Evolutionary conservation across 805 yeast genomes (phyloP).

Genomic region (Lachancea mirantina): DNA sequence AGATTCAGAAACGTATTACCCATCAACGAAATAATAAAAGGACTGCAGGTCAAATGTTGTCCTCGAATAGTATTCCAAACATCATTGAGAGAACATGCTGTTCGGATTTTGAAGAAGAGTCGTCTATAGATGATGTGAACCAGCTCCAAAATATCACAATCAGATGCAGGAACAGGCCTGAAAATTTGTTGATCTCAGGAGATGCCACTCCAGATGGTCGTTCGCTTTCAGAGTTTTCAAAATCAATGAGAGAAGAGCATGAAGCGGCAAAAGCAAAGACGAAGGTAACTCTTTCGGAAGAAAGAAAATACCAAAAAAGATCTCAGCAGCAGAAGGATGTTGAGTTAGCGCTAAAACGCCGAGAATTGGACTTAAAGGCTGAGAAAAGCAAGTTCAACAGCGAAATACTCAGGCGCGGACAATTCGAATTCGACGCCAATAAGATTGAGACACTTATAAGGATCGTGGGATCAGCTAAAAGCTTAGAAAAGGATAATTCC

Average conservation of each 20-base stretch:
- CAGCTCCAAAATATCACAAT: slow-evolving; percentile 1
- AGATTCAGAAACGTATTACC: slow-evolving; percentile 1
- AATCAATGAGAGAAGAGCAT: neutral
- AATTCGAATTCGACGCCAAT: neutral
- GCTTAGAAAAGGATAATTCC: slow-evolving; percentile 4
- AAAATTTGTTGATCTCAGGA: too few species aligned
- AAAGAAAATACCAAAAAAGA: neutral
- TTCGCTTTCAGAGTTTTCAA: neutral
- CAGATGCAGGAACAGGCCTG: too few species aligned
- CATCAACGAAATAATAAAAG: slow-evolving; percentile 2
- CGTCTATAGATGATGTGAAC: slow-evolving; percentile 1
- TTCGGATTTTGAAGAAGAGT: slow-evolving; percentile 1
- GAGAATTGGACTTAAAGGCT: neutral
- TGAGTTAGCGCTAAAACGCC: slow-evolving; percentile 1
- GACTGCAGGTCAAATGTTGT: neutral
- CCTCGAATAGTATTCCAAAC: slow-evolving; percentile 2
- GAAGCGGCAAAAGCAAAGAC: neutral
- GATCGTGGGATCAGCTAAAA: slow-evolving; percentile 2
- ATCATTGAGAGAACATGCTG: neutral
- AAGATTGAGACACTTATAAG: neutral
- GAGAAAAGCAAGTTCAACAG: slow-evolving; percentile 1
- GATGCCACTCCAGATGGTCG: too few species aligned
- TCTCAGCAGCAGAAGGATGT: neutral
- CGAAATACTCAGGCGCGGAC: too few species aligned
- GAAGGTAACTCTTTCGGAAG: slow-evolving; percentile 1